These are phyloP conservation scores for Parasitella parasitica DNA, from an alignment of 371 early-diverging fungal genomes.

Conservation along the genomic window DNA sequence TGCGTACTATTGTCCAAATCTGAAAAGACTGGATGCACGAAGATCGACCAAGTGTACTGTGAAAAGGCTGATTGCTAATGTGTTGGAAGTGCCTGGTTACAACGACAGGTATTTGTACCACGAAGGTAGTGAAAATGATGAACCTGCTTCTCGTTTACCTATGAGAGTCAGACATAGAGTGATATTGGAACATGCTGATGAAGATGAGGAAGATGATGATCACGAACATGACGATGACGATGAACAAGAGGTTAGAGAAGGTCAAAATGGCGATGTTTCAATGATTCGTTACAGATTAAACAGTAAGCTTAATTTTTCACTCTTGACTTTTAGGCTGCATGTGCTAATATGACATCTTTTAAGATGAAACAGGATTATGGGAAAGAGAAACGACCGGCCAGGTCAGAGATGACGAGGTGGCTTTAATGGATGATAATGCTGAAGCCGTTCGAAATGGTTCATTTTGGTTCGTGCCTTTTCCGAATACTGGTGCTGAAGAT, in stretches of 20 bases:
- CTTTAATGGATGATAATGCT: background rate
- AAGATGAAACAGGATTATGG: conserved; percentile 15
- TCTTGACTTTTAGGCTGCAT: too few species aligned
- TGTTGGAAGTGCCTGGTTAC: conserved; percentile 11
- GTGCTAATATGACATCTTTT: too few species aligned
- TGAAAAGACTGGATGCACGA: conserved; percentile 47
- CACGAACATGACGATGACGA: background rate
- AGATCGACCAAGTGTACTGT: conserved; percentile 46
- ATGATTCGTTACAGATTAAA: conserved; percentile 11
- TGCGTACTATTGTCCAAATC: conserved; percentile 36
- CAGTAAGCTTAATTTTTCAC: background rate
- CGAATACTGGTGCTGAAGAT: background rate
- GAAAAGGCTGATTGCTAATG: conserved; percentile 25
- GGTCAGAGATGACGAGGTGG: background rate
- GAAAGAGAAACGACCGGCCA: background rate
- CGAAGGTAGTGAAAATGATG: background rate
- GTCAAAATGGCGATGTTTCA: background rate
- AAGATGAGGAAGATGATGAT: background rate
- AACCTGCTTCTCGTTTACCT: too few species aligned
- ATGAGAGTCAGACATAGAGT: too few species aligned
- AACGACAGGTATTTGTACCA: background rate
- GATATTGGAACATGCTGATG: background rate
- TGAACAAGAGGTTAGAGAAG: conserved; percentile 12
- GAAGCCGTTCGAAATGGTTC: background rate
- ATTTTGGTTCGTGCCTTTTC: conserved; percentile 10